These are phyloP conservation scores for Maudiozyma serrabonitensis DNA, from an alignment of 805 yeast genomes.

Conservation along the genomic window DNA sequence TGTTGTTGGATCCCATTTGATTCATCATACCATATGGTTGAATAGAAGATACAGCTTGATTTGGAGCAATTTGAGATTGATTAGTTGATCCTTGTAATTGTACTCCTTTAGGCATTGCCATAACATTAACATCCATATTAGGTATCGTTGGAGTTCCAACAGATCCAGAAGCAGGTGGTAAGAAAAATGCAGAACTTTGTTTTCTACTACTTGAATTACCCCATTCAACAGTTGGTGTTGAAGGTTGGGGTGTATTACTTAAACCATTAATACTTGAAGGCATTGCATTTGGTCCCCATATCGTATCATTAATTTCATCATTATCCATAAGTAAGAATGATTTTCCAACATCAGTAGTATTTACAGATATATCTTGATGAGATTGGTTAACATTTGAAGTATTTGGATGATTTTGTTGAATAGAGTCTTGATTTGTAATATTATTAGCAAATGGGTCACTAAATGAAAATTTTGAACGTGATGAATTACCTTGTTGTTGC, in stretches of 20 bases:
- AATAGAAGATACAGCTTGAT: constrained; percentile 9
- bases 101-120: background rate
- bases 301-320: constrained; percentile 28
- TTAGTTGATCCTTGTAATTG: background rate
- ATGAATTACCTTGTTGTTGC: constrained; percentile 32
- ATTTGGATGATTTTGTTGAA: constrained; percentile 2
- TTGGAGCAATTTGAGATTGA: constrained; percentile 2
- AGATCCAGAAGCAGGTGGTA: constrained; percentile 4
- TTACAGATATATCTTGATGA: constrained; percentile 2
- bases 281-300: constrained; percentile 28
- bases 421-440: constrained; percentile 6
- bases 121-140: constrained; percentile 19
- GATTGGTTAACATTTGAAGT: constrained; percentile 1
- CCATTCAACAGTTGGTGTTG: constrained; percentile 28
- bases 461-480: constrained; percentile 60
- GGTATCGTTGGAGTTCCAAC: constrained; percentile 8
- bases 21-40: constrained; percentile 9
- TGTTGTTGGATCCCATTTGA: background rate
- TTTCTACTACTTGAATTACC: constrained; percentile 9
- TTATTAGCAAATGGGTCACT: constrained; percentile 50
- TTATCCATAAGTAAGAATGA: constrained; percentile 34
- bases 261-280: constrained; percentile 25
- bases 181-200: constrained; percentile 9
- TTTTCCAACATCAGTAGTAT: constrained; percentile 10
- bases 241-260: constrained; percentile 20